Evolutionary conservation across 1,284 basidiomycete species (phyloP), one percentile per base, ranked within the genome.

Genomic region (Melampsora americana): DNA sequence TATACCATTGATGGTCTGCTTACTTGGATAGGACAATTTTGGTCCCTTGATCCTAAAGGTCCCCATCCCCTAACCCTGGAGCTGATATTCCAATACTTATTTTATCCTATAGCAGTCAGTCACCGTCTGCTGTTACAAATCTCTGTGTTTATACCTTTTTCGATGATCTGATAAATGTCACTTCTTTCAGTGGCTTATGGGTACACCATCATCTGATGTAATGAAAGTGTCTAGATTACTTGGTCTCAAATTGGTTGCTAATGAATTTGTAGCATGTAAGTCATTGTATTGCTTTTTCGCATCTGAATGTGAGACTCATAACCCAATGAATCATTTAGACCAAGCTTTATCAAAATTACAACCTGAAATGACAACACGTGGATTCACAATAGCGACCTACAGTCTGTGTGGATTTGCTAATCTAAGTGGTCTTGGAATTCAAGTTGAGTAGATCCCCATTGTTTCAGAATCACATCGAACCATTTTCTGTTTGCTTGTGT

Each of bases 331-430:
- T 0, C 74, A 77, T 72, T 2, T 60, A 73, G 71, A 73, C n/a
- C 71, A 73, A 59, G 71, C 66, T 42, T 44, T 61, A n/a, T 65
- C 60, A 32, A 61, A 59, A 6, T n/a, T 46, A 73, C 81, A 83
- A 35, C 84, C 86, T 74, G 88, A 90, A 9, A 86, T 92, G 71
- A 88, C 87, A 20, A 84, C 83, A 48, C 90, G 90, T 70, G 90
- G 87, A 64, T 91, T 86, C 83, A 90, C 88, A 71, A 92, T 94
- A 79, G 87, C 89, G 56, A 89, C 89, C 44, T 93, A 92, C 81
- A 89, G 89, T 53, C 89, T 93, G 59, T 94, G 93, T 82, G 93
- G 93, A 12, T 95, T 95, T 82, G 92, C 92, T 74, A 95, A 95
- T 84, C 85, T 92, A 53, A 87, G 89, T 78, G 67, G 79, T 80